phyloP scores from a whole-genome alignment of 345 rosid species.

The Eucalyptus sp. region DNA sequence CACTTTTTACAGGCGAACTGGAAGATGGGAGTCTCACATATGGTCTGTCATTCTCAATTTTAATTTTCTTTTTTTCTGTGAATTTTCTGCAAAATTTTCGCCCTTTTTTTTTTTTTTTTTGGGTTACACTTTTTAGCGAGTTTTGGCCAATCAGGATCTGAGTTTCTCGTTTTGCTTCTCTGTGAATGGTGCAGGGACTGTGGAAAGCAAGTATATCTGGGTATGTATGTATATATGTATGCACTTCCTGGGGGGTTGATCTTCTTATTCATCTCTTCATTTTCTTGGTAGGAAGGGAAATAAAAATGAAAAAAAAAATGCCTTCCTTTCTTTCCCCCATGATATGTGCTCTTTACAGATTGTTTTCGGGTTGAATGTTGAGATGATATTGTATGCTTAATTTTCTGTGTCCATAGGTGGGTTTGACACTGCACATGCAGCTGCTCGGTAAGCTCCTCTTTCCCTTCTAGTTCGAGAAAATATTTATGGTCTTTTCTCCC shows the following conservation, averaged over 20 bases:
- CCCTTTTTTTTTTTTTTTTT: background rate
- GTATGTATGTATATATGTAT: constrained; percentile 43
- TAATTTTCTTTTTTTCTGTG: background rate
- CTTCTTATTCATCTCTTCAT: background rate
- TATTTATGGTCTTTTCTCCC: background rate
- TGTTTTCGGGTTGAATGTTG: background rate
- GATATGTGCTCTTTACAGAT: background rate
- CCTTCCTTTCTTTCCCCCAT: background rate
- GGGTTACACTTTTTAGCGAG: background rate
- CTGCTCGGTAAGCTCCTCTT: constrained; percentile 59
- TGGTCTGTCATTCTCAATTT: constrained; percentile 29
- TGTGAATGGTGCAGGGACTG: constrained; percentile 73
- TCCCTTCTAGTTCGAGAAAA: background rate
- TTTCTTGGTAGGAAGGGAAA: background rate
- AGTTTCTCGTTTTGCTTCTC: background rate
- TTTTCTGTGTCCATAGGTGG: constrained; percentile 51
- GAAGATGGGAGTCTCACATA: constrained; percentile 99
- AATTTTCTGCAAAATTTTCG: background rate
- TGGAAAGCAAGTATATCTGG: constrained; percentile 97
- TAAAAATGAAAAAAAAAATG: background rate
- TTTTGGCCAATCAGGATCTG: background rate
- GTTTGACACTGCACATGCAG: constrained; percentile 98
- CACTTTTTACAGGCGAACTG: constrained; percentile 93
- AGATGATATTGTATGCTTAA: background rate
- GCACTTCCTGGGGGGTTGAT: background rate